Evolutionary conservation across 2,329 filamentous ascomycete genomes (phyloP).

Genomic region (Botrytis medusae): DNA sequence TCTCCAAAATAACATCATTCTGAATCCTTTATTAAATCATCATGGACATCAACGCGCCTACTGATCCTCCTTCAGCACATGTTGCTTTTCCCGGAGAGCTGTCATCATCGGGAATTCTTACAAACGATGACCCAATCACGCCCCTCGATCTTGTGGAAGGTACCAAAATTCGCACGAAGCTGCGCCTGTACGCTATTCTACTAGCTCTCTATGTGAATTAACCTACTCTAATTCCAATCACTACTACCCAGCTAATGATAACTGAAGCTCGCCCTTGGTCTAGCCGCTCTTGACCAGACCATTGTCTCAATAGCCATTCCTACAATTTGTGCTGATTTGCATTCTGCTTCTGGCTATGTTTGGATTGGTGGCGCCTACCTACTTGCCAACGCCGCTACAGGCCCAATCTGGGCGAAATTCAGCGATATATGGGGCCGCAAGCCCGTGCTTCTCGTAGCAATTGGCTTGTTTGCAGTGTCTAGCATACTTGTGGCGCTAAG

Average conservation of each 20-base stretch:
- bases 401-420: conserved; percentile 39
- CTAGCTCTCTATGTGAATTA: conserved; percentile 32
- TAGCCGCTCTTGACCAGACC: conserved; percentile 40
- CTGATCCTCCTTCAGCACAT: neutral
- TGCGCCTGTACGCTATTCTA: conserved; percentile 34
- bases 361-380: conserved; percentile 54
- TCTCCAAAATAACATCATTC: neutral
- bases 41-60: neutral
- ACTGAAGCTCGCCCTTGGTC: conserved; percentile 18
- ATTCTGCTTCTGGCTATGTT: conserved; percentile 49
- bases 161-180: conserved; percentile 32
- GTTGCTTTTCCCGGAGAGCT: neutral
- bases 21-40: neutral
- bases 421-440: conserved; percentile 14
- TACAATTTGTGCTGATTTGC: conserved; percentile 43
- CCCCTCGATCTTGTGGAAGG: conserved; percentile 28
- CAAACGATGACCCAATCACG: neutral
- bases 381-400: conserved; percentile 51
- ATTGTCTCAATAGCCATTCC: conserved; percentile 45
- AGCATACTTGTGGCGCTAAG: conserved; percentile 57
- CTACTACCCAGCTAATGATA: neutral
- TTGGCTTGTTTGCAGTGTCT: conserved; percentile 22
- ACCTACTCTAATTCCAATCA: neutral
- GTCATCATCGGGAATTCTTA: neutral
- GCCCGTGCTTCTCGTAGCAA: neutral